Base-by-base conservation (phyloP, 176 grass and related monocot species). In the Hyparrhenia diplandra region DNA sequence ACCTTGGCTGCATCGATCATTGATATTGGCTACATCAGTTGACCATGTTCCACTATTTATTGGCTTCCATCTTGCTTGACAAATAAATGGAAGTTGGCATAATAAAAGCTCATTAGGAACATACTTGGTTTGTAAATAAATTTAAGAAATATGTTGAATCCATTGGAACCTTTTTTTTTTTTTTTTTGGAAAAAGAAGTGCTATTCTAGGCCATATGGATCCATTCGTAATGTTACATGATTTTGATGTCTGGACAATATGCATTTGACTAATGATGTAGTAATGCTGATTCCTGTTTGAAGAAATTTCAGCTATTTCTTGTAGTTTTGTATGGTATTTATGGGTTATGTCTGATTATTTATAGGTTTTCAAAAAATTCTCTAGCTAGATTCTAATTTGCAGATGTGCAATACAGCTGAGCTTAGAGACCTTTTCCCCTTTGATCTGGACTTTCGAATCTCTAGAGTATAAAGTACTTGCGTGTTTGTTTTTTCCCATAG, bases 261-360 rank as follows among this genome's bases (percentile, higher is more conserved):
- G 67, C 11, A 69, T 40, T 40, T 43, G 37, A 27, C n/a, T 17
- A 6, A 71, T 45, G 42, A 37, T 28, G 10, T 10, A 17, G 35
- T 37, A 36, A 37, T 12, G n/a, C 14, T 7, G 57, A n/a, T n/a
- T 77, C 20, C 40, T 40, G 21, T 69, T 13, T 24, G 25, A 47
- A 29, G 41, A 46, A 47, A 46, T 47, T 71, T 71, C 23, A 17
- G 40, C 58, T 75, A 46, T 83, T 62, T 74, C n/a, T 65, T 75
- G 65, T 64, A 54, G 25, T 47, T 83, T 72, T 6, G n/a, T 41
- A 37, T 9, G 23, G 64, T 75, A 23, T 52, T 83, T 37, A 52
- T 74, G 34, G 25, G 70, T 66, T 63, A 35, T 11, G 17, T n/a
- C 65, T 42, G 51, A 36, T 39, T 69, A 29, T 80, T 39, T 69